phyloP scores from a whole-genome alignment of 805 yeast species.

The Sugiyamaella valdiviana region DNA sequence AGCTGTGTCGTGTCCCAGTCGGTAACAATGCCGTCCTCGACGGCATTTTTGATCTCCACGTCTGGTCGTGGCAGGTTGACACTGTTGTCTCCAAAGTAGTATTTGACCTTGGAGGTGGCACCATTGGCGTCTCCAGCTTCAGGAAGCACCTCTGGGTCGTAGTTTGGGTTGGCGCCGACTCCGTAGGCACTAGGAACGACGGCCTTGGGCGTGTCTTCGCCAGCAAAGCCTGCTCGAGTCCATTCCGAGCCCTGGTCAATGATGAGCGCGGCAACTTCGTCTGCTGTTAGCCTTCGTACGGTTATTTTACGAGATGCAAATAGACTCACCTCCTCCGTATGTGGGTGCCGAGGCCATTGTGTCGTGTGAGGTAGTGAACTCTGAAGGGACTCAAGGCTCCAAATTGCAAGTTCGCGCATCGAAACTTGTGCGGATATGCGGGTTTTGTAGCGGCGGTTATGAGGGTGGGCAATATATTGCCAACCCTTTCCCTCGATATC shows the following conservation, averaged over 20 bases:
- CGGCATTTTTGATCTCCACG: constrained; percentile 18
- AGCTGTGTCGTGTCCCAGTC: constrained; percentile 86
- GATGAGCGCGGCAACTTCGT: constrained; percentile 85
- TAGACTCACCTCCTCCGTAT: constrained; percentile 14
- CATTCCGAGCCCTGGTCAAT: constrained; percentile 82
- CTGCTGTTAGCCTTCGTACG: constrained; percentile 26
- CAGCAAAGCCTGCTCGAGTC: constrained; percentile 85
- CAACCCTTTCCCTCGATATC: neutral
- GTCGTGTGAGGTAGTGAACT: neutral
- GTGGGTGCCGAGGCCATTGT: constrained; percentile 3
- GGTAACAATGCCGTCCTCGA: constrained; percentile 23
- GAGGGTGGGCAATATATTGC: too few species aligned
- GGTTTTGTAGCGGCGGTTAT: too few species aligned
- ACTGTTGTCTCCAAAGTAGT: constrained; percentile 20
- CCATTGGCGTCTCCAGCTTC: constrained; percentile 5
- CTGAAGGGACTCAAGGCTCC: neutral
- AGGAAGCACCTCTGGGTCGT: constrained; percentile 9
- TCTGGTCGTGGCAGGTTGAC: constrained; percentile 17
- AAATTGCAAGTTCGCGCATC: neutral
- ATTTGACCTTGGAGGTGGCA: constrained; percentile 8
- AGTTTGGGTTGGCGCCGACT: constrained; percentile 2
- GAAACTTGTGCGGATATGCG: neutral
- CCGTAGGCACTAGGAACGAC: constrained; percentile 55
- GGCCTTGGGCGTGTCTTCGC: constrained; percentile 77
- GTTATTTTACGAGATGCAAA: neutral